Conservation (phyloP, 192 early-diverging fungal genomes). For the Gigaspora rosea region DNA sequence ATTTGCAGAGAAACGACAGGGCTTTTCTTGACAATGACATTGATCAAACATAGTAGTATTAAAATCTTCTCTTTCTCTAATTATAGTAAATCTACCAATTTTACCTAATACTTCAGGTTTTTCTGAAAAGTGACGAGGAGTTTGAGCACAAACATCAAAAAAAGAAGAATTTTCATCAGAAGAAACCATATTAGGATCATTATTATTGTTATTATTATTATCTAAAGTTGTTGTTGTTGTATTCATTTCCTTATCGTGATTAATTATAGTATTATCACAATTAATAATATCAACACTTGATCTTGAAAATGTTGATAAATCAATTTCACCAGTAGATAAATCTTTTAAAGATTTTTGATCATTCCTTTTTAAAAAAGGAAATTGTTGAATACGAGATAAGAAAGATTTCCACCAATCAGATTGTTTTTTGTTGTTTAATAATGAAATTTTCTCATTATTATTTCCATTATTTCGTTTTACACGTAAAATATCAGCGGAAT, state of each 20-base stretch:
- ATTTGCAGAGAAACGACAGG: not conserved
- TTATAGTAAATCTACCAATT: conserved; percentile 25
- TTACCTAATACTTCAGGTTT: conserved; percentile 21
- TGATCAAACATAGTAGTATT: conserved; percentile 18
- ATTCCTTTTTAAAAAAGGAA: not conserved
- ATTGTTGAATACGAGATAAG: not conserved
- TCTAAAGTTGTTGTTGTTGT: not conserved
- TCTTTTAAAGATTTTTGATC: not conserved
- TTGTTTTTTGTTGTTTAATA: not conserved
- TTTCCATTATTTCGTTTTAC: not conserved
- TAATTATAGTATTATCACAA: too few relatives aligned
- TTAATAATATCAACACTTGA: too few relatives aligned
- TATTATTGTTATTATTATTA: not conserved
- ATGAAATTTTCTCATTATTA: not conserved
- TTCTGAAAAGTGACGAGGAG: not conserved
- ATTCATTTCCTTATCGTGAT: too few relatives aligned
- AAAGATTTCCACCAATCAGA: not conserved
- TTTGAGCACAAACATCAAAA: conserved; percentile 16
- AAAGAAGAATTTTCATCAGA: not conserved
- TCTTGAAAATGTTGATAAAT: too few relatives aligned
- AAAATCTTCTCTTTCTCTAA: conserved; percentile 23
- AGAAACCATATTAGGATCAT: not conserved
- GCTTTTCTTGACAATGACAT: conserved; percentile 25
- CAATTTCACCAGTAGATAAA: too few relatives aligned
- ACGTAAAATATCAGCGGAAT: not conserved